Evolutionary conservation across 2,329 filamentous ascomycete genomes (phyloP).

Genomic region (Ophiostoma quercus): DNA sequence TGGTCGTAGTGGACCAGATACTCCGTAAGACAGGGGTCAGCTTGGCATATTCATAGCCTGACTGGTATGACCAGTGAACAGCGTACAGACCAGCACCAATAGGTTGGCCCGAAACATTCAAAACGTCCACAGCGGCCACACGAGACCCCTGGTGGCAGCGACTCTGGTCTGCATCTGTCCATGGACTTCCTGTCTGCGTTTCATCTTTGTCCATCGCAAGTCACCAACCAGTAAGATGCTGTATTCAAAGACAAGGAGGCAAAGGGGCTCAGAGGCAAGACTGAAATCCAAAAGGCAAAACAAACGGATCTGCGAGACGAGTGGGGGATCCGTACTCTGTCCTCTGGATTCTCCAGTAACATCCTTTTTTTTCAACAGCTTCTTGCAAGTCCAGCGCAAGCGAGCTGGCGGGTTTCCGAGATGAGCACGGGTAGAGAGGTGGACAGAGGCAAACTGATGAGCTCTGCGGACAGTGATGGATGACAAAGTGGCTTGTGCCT

Average conservation of each 20-base stretch:
- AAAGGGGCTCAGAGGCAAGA: neutral
- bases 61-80: neutral
- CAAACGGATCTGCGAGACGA: conserved; percentile 6
- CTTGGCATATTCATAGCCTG: neutral
- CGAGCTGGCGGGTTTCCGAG: neutral
- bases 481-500: conserved; percentile 2
- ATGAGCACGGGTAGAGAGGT: neutral
- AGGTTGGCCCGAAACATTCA: neutral
- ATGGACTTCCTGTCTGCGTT: conserved; percentile 12
- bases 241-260: neutral
- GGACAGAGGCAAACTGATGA: neutral
- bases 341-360: neutral
- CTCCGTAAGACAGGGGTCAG: neutral
- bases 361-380: neutral
- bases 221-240: conserved; percentile 1
- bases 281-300: neutral
- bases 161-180: neutral
- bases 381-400: neutral
- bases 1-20: neutral
- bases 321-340: neutral
- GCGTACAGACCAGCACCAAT: neutral
- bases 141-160: neutral
- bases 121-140: conserved; percentile 2
- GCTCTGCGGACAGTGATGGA: neutral
- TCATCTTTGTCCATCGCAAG: neutral